A percentile compares a stretch with the other conserved stretches of the same genome.
phyloP scores from a whole-genome alignment of 1,284 basidiomycete genomes.

The Violaceomyces palustris region DNA sequence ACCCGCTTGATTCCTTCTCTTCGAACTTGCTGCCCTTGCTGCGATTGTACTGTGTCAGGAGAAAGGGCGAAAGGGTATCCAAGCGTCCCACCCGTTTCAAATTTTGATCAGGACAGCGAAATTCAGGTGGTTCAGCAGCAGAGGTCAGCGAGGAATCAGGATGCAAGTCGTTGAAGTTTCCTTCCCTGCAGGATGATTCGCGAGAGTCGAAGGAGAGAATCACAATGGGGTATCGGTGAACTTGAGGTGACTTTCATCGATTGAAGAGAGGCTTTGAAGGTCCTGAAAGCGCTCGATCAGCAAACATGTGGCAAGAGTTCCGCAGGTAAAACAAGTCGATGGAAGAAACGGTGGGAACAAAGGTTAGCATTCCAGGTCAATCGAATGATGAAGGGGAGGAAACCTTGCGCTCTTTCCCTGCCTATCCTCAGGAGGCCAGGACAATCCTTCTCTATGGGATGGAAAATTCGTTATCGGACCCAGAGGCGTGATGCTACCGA shows the following conservation, averaged over 20 bases:
- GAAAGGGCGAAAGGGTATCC: background rate
- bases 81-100: no score
- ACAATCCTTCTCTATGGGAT: no score
- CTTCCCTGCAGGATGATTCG: no score
- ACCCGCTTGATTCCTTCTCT: no score
- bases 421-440: no score
- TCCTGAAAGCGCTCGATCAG: no score
- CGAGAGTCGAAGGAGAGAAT: no score
- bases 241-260: conserved; percentile 10
- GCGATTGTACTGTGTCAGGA: conserved; percentile 15
- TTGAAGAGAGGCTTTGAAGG: background rate
- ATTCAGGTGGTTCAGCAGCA: background rate
- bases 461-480: no score
- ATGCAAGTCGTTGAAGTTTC: no score
- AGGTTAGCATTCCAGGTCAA: conserved; percentile 13
- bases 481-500: no score
- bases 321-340: conserved; percentile 7
- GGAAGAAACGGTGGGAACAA: conserved; percentile 5
- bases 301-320: background rate
- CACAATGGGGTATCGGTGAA: conserved; percentile 29
- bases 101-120: background rate
- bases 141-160: background rate
- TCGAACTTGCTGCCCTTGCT: no score
- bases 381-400: conserved; percentile 4
- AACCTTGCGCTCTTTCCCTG: background rate